phyloP scores from a whole-genome alignment of 768 basidiomycete species.

The Astraeus odoratus region DNA sequence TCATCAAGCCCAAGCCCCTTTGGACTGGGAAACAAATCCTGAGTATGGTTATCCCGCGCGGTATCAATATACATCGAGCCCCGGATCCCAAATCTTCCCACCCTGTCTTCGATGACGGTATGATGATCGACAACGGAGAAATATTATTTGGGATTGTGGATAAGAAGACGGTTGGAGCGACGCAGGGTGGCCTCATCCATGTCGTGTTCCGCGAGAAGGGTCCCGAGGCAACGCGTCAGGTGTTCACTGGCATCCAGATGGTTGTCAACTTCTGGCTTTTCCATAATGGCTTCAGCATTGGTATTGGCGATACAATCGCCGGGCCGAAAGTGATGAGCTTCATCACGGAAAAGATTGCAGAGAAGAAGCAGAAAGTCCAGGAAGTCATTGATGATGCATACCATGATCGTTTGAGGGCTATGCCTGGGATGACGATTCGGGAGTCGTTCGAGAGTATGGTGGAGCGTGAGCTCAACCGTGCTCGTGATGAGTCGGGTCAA shows the following conservation, averaged over 20 bases:
- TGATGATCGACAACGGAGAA: constrained; percentile 95
- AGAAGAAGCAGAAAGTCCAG: constrained; percentile 75
- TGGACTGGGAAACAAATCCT: constrained; percentile 99
- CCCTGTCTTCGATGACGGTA: constrained; percentile 88
- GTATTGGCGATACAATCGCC: constrained; percentile 97
- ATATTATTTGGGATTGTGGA: constrained; percentile 92
- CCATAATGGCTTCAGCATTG: constrained; percentile 98
- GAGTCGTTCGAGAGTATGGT: constrained; percentile 96
- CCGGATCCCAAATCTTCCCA: constrained; percentile 74
- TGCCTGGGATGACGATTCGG: constrained; percentile 98
- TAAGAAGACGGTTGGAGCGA: constrained; percentile 98
- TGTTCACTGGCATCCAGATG: constrained; percentile 91
- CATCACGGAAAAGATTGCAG: constrained; percentile 77
- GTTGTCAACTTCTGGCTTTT: constrained; percentile 98
- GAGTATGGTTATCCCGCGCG: constrained; percentile 85
- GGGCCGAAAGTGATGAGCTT: constrained; percentile 81
- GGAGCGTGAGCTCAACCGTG: constrained; percentile 85
- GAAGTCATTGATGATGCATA: constrained; percentile 76
- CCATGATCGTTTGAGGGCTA: constrained; percentile 79
- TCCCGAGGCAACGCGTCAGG: constrained; percentile 79
- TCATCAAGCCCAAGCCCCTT: constrained; percentile 92
- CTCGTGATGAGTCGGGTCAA: constrained; percentile 93
- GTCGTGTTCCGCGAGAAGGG: constrained; percentile 98
- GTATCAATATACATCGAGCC: constrained; percentile 85
- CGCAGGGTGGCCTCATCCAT: constrained; percentile 91